phyloP scores from a whole-genome alignment of 106 monocot species.

The Platanthera zijinensis region DNA sequence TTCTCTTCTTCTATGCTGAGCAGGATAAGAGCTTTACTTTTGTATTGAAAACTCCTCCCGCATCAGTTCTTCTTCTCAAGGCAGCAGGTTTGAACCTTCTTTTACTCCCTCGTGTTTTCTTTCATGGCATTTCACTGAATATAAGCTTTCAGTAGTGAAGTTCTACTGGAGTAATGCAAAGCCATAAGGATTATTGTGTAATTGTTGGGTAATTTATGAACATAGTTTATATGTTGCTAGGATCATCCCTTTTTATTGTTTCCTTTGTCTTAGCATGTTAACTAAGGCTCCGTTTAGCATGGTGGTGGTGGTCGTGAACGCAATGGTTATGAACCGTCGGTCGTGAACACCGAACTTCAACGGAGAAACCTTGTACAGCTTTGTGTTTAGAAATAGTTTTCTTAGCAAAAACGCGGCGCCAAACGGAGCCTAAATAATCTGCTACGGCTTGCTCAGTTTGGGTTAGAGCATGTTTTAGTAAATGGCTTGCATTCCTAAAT shows the following conservation, averaged over 20 bases:
- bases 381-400: too few relatives aligned
- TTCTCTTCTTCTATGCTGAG: conserved; percentile 4
- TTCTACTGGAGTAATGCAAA: not conserved
- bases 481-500: not conserved
- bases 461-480: not conserved
- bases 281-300: not conserved
- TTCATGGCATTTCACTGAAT: not conserved
- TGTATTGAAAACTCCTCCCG: conserved; percentile 92
- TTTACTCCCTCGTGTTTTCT: not conserved
- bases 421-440: not conserved
- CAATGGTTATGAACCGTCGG: too few relatives aligned
- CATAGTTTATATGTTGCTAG: not conserved
- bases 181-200: too few relatives aligned
- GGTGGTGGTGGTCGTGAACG: too few relatives aligned
- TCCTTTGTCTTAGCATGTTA: not conserved
- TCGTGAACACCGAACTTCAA: too few relatives aligned
- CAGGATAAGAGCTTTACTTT: conserved; percentile 99
- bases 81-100: conserved; percentile 59
- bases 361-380: too few relatives aligned
- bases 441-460: not conserved
- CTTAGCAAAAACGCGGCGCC: too few relatives aligned
- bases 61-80: conserved; percentile 92
- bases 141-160: not conserved
- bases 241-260: not conserved
- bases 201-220: too few relatives aligned